These are phyloP conservation scores for Malassezia slooffiae DNA, from an alignment of 1,284 basidiomycete species.

Conservation along the genomic window DNA sequence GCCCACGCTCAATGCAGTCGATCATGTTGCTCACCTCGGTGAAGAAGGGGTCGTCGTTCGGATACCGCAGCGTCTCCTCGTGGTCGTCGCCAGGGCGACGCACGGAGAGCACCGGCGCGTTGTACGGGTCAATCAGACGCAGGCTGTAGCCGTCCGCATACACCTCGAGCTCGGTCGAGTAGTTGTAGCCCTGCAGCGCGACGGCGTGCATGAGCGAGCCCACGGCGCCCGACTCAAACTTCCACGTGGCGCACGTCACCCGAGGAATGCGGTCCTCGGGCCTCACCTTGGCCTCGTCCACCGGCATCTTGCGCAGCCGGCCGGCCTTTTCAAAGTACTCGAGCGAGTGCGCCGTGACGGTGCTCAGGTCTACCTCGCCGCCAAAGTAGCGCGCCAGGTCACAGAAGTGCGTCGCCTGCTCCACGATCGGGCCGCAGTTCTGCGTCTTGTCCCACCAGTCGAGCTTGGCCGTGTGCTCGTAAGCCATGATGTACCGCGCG, in stretches of 20 bases:
- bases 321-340: slow-evolving; percentile 55
- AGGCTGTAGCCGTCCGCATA: slow-evolving; percentile 41
- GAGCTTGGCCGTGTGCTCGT: slow-evolving; percentile 61
- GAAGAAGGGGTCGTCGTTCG: slow-evolving; percentile 47
- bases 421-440: slow-evolving; percentile 81
- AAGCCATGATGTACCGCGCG: slow-evolving; percentile 88
- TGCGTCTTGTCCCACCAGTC: slow-evolving; percentile 95
- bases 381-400: slow-evolving; percentile 86
- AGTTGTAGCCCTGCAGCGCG: slow-evolving; percentile 43
- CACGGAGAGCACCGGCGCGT: slow-evolving; percentile 42
- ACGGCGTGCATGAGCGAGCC: slow-evolving; percentile 45
- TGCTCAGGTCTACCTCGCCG: slow-evolving; percentile 79
- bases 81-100: slow-evolving; percentile 45
- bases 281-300: slow-evolving; percentile 68
- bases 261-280: slow-evolving; percentile 42
- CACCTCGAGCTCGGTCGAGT: slow-evolving; percentile 42
- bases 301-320: slow-evolving; percentile 63
- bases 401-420: slow-evolving; percentile 79
- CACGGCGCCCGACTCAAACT: slow-evolving; percentile 42
- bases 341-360: slow-evolving; percentile 54
- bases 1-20: slow-evolving; percentile 40
- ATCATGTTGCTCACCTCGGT: slow-evolving; percentile 43
- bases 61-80: slow-evolving; percentile 44
- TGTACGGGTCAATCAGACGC: slow-evolving; percentile 45
- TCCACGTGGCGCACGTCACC: slow-evolving; percentile 45